Evolutionary conservation across 208 protist species (phyloP), one percentile per base, ranked within the genome.

Genomic region (Acanthamoeba comandoni): DNA sequence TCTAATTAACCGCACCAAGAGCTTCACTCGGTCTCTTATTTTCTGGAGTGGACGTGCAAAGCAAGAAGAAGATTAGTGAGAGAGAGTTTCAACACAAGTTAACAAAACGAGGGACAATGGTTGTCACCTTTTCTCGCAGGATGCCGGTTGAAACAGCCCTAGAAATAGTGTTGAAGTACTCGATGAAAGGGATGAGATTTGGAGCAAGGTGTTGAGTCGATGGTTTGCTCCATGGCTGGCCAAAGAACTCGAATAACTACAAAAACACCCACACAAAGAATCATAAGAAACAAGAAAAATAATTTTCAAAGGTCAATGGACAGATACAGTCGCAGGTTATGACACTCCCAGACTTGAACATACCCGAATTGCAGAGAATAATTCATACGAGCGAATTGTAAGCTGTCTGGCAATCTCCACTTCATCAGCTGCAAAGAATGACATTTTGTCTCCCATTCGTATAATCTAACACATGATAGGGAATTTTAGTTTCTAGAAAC

Each of bases 151-250:
- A 55, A 48, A 91, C 85, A 15, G 69, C 64, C 22, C 69, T 71
- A 22, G 85, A 91, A 22, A 91, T 60, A 49, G 8, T n/a, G 53
- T 91, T 91, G 85, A 91, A 91, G 64, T 80, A 80, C 22, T 91
- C 85, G 26, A 91, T 91, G 17, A 91, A 67, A 35, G 64, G 49
- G 53, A 91, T 80, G 31, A 91, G 26, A 49, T 91, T 91, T 17
- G 85, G 85, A 2, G 85, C 39, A 51, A 91, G 65, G 48, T 91
- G 85, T 49, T 91, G 64, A 0, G 64, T 80, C 5, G 49, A 69
- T n/a, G 64, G 85, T 67, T 91, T 80, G 12, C 31, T 60, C 85
- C 85, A 91, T 4, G 85, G 69, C 65, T 91, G 85, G 2, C 69
- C 69, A n/a, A 91, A 80, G 69, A 91, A 80, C 69, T 91, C 85